These are phyloP conservation scores for Phialophora macrospora DNA, from an alignment of 2,329 filamentous ascomycete genomes.

Conservation along the genomic window DNA sequence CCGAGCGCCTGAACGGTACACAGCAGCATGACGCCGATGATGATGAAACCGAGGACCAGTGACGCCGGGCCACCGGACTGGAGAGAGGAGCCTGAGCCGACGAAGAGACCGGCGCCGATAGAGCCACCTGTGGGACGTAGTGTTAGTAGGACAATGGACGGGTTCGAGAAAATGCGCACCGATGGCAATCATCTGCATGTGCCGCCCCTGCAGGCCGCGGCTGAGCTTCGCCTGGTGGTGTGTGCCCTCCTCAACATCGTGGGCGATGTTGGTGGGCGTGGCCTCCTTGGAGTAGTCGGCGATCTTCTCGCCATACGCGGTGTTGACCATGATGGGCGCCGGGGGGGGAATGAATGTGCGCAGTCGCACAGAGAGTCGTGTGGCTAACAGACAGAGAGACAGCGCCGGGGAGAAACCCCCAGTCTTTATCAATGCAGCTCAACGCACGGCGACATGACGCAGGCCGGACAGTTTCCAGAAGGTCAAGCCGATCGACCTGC, in stretches of 20 bases:
- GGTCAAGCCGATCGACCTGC: neutral
- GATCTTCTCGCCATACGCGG: slow-evolving; percentile 18
- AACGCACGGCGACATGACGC: neutral
- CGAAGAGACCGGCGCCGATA: slow-evolving; percentile 43
- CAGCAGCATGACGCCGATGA: slow-evolving; percentile 79
- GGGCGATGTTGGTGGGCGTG: slow-evolving; percentile 2
- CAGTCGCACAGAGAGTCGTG: neutral
- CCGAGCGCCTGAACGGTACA: slow-evolving; percentile 89
- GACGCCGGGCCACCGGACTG: slow-evolving; percentile 46
- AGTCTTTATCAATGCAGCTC: neutral
- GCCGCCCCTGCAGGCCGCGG: slow-evolving; percentile 54
- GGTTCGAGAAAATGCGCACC: slow-evolving; percentile 21
- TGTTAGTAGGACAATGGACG: neutral
- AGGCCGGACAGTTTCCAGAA: neutral
- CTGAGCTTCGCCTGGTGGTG: slow-evolving; percentile 6
- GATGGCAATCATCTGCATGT: slow-evolving; percentile 41
- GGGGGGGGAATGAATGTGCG: neutral
- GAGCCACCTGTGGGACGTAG: slow-evolving; percentile 43
- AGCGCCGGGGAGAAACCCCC: neutral
- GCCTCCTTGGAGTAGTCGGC: slow-evolving; percentile 7
- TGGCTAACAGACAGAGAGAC: neutral
- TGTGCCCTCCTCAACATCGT: slow-evolving; percentile 27
- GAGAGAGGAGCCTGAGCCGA: slow-evolving; percentile 42
- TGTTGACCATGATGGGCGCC: slow-evolving; percentile 23
- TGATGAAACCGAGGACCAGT: slow-evolving; percentile 53